Evolutionary conservation across 768 basidiomycete species (phyloP), one percentile per base, ranked within the genome.

Genomic region (Pleurotus djamor): DNA sequence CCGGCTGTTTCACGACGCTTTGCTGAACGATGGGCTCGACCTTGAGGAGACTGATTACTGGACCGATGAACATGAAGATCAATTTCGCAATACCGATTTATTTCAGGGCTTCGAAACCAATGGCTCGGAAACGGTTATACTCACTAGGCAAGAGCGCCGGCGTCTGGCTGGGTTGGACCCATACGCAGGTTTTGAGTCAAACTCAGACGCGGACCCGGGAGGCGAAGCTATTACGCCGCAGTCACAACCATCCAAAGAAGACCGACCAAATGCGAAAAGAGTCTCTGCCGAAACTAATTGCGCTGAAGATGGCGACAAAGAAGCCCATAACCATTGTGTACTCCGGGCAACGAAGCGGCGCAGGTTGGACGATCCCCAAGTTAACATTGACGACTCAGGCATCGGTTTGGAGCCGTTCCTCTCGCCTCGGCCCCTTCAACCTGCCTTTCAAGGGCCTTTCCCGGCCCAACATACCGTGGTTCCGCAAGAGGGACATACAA

Each of bases 71-170:
- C 6, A 60, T 32, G 16, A 48, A 48, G 43, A 43, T 9, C 60
- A 57, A 7, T 21, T 5, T 36, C 37, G 35, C 38, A 41, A 48
- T 41, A 32, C 41, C 16, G 52, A 57, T 32, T 62, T 47, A 47
- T 10, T 47, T 17, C 54, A 56, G n/a, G 9, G n/a, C 17, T 17
- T 8, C 12, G 28, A 10, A 17, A 57, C 14, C 52, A 52, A 50
- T 48, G 61, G 55, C 5, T 72, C 67, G 32, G 72, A 72, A 14
- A 71, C 82, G 9, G 65, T 82, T 35, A 28, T 28, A 28, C 63
- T 81, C 56, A 79, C 78, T 16, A 71, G 76, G 43, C 69, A 68
- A 21, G 82, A 84, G 60, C 71, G 81, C 4, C 60, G 57, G 57
- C 59, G 66, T 5, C 62, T 68, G 12, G 60, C 52, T 28, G 56